Base-by-base conservation (phyloP, 306 rosid species). In the Vigna radiata region DNA sequence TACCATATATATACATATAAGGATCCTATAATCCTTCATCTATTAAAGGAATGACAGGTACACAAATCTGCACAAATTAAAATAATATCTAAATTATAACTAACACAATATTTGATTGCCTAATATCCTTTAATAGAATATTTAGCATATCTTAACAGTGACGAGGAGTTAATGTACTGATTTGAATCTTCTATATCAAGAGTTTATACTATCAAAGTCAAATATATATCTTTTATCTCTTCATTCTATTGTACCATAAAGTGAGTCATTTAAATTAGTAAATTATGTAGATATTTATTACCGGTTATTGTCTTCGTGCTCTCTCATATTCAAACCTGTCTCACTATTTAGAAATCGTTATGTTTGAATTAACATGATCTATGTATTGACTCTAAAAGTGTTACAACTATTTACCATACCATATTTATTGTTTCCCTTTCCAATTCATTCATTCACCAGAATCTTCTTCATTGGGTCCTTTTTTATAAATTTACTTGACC, bases 161-260 rank as follows among this genome's bases (percentile, higher is more conserved):
- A 96, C 97, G 29, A 96, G 99, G 82, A 96, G 99, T 84, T 73
- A 47, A 37, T 73, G 23, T 39, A 31, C 60, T 68, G 27, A 14
- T 56, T 65, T 72, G 16, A 47, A 18, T 39, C 59, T 50, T 78
- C 27, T 25, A 25, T 25, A 25, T 25, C 27, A 2, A 25, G 27
- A 25, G 27, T 25, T 17, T 70, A 76, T 71, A 47, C n/a, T 17
- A 10, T 59, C 9, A 25, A 55, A 78, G 37, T 48, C 49, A 37
- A 44, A 17, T 39, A 58, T 9, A 8, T 39, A 19, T 72, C 39
- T 71, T 21, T 75, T 55, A 74, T 14, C 12, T 56, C 70, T 61
- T 70, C 54, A 23, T 68, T 27, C 18, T 50, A 70, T 55, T 19
- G 62, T 73, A 68, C 68, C 78, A 59, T n/a, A 18, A 19, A 65